phyloP scores from a whole-genome alignment of 1,284 basidiomycete genomes.

The Kalmanozyma brasiliensis region DNA sequence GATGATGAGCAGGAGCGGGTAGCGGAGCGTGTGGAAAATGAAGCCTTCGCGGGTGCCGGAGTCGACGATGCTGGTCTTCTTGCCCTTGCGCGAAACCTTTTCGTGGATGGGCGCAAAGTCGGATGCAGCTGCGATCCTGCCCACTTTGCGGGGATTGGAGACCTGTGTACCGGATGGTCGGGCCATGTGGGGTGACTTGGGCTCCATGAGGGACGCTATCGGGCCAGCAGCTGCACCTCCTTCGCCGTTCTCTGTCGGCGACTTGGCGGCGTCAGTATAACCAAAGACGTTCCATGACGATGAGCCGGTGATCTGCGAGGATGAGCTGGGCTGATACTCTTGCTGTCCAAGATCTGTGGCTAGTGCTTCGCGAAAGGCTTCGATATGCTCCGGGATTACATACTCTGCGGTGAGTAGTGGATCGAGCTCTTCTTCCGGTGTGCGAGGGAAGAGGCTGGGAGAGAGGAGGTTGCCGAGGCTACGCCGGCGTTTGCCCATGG shows the following conservation, averaged over 20 bases:
- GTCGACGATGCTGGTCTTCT: slow-evolving; percentile 39
- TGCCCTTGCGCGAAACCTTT: slow-evolving; percentile 35
- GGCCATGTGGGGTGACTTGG: slow-evolving; percentile 28
- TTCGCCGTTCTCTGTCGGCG: slow-evolving; percentile 22
- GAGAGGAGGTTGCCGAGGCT: slow-evolving; percentile 45
- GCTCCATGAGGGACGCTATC: slow-evolving; percentile 6
- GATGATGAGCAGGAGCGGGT: slow-evolving; percentile 74
- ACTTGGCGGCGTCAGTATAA: slow-evolving; percentile 26
- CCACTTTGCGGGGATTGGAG: slow-evolving; percentile 51
- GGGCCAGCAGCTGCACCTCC: slow-evolving; percentile 15
- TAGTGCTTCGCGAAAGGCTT: slow-evolving; percentile 58
- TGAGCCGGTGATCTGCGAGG: slow-evolving; percentile 37
- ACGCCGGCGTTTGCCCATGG: slow-evolving; percentile 26
- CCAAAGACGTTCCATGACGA: slow-evolving; percentile 44
- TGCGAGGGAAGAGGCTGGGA: slow-evolving; percentile 26
- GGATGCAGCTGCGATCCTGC: slow-evolving; percentile 58
- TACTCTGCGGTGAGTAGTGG: slow-evolving; percentile 56
- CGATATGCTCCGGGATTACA: slow-evolving; percentile 48
- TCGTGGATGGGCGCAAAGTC: slow-evolving; percentile 67
- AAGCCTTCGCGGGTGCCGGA: slow-evolving; percentile 59
- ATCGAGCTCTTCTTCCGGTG: slow-evolving; percentile 41
- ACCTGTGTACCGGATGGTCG: slow-evolving; percentile 35
- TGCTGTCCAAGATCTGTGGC: slow-evolving; percentile 56
- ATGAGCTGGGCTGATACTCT: slow-evolving; percentile 43
- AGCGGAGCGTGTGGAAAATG: slow-evolving; percentile 59